Evolutionary conservation across 768 basidiomycete species (phyloP), one percentile per base, ranked within the genome.

Genomic region (Holtermanniella nyarrowii): DNA sequence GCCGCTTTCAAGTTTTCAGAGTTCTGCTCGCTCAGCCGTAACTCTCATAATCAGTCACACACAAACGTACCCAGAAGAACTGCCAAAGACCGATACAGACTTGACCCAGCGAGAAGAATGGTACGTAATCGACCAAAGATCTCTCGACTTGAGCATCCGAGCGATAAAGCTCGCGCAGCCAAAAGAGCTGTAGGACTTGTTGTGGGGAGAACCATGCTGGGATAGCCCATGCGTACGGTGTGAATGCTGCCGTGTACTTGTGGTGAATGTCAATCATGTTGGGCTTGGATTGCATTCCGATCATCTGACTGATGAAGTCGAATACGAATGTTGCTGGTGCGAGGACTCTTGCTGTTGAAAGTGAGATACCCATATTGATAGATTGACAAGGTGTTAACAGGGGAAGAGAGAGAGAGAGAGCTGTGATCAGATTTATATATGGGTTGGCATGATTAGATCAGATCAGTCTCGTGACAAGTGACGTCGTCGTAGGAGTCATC

Each of bases 211-310:
- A 69, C 54, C 63, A 69, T 3, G 56, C 63, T 4, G 54, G 62
- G 49, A 69, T 69, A n/a, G 65, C 60, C 50, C 57, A 65, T 16
- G 68, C 63, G 40, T 63, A 60, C 22, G 65, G 68, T 5, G 63
- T 59, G 53, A 69, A 69, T 12, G 60, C 47, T 39, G 53, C 56
- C n/a, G 61, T 61, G 56, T 69, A 53, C 7, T 40, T 26, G 54
- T 69, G 61, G 50, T 66, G 62, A 44, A 69, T 56, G 22, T 58
- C 47, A 53, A 66, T 65, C 68, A 69, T 69, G 55, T 65, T 58
- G 44, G 68, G 68, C n/a, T 54, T 54, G 16, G 56, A 50, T 23
- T 37, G 12, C 64, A 69, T 69, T 18, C 62, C 67, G 42, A 62
- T 66, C 12, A 55, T 40, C 45, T 69, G 64, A 26, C 50, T 53